phyloP scores from a whole-genome alignment of 1,139 yeast species.

The Yamadazyma triangularis region DNA sequence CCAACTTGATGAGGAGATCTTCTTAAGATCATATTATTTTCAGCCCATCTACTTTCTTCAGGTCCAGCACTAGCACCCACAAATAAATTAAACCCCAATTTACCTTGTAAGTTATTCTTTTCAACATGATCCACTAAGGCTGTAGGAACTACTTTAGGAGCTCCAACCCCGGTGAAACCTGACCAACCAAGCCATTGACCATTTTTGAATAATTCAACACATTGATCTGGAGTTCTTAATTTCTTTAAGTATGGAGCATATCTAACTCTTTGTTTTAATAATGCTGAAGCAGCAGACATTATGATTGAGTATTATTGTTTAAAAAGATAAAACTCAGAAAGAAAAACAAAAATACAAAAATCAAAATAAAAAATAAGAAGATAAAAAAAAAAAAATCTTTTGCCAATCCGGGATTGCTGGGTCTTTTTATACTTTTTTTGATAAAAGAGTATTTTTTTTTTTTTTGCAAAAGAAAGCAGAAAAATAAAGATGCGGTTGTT shows the following conservation, averaged over 20 bases:
- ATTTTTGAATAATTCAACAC: constrained; percentile 77
- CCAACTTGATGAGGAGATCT: constrained; percentile 99
- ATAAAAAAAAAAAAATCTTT: too few relatives aligned
- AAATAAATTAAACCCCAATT: constrained; percentile 81
- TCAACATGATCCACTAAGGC: constrained; percentile 90
- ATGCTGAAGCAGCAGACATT: too few relatives aligned
- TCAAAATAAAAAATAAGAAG: too few relatives aligned
- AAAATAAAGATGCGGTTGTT: too few relatives aligned
- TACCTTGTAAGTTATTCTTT: constrained; percentile 77
- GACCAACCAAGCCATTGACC: constrained; percentile 98
- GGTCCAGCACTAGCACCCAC: constrained; percentile 98
- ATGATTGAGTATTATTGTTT: too few relatives aligned
- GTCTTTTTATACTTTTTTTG: too few relatives aligned
- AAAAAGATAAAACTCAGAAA: too few relatives aligned
- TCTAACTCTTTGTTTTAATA: constrained; percentile 84
- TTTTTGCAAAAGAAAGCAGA: too few relatives aligned
- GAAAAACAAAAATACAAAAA: too few relatives aligned
- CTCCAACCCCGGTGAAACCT: constrained; percentile 98
- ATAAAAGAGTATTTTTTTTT: too few relatives aligned
- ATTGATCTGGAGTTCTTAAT: constrained; percentile 73
- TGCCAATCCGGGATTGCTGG: too few relatives aligned
- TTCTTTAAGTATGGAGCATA: constrained; percentile 83
- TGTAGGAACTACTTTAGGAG: constrained; percentile 88
- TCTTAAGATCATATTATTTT: constrained; percentile 74
- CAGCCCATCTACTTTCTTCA: constrained; percentile 94